Percentiles rank a stretch among this genome's conserved stretches.
Evolutionary conservation across 2,329 filamentous ascomycete species (phyloP).

Genomic region (Cryoendolithus antarcticus): DNA sequence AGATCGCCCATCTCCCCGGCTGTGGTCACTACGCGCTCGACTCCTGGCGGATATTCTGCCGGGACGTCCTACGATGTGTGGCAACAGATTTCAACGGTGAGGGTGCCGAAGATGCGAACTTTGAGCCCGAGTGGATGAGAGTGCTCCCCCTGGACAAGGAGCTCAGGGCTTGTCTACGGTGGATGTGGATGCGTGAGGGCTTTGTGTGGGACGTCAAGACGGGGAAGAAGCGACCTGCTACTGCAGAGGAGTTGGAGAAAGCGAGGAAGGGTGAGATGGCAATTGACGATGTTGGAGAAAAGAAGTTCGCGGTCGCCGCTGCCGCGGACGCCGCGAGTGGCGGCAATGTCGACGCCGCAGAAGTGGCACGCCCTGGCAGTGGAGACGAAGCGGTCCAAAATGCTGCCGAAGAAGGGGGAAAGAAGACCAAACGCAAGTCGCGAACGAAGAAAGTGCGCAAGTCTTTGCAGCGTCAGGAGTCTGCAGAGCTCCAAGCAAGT

Average conservation of each 20-base stretch:
- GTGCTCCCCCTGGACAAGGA: conserved; percentile 79
- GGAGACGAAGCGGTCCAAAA: no score
- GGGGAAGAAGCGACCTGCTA: conserved; percentile 47
- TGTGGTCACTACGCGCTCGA: conserved; percentile 70
- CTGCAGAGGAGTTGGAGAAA: conserved; percentile 41
- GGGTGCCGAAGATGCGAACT: conserved; percentile 32
- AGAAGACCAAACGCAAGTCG: no score
- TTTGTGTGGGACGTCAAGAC: conserved; percentile 68
- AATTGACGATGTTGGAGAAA: conserved; percentile 16
- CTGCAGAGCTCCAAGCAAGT: no score
- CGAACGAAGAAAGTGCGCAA: no score
- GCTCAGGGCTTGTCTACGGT: conserved; percentile 69
- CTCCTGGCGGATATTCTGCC: conserved; percentile 87
- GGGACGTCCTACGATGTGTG: conserved; percentile 59
- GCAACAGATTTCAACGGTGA: conserved; percentile 55
- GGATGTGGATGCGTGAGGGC: conserved; percentile 85
- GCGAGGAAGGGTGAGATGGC: conserved; percentile 47
- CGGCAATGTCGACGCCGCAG: no score
- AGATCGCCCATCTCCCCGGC: conserved; percentile 74
- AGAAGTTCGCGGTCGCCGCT: conserved; percentile 12
- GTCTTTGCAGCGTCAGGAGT: no score
- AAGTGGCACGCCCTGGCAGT: no score
- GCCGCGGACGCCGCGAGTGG: neutral
- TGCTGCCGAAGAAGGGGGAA: no score
- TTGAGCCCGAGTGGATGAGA: conserved; percentile 84